phyloP scores from a whole-genome alignment of 352 stramenopile genomes.

The Saprolegnia diclina region DNA sequence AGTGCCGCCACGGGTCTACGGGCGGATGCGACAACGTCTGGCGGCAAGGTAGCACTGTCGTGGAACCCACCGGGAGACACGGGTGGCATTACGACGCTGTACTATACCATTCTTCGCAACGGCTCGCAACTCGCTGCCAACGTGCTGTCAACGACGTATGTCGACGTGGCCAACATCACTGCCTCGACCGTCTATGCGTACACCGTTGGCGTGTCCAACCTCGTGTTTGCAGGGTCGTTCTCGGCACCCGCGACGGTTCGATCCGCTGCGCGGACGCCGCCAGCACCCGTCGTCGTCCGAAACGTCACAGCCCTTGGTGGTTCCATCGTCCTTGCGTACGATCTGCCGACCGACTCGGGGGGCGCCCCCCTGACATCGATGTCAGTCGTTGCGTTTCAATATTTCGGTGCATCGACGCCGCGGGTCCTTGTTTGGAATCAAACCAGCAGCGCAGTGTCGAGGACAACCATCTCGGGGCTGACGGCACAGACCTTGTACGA shows the following conservation, averaged over 20 bases:
- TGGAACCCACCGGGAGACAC: neutral
- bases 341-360: neutral
- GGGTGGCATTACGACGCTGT: neutral
- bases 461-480: neutral
- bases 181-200: neutral
- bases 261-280: neutral
- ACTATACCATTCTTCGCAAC: neutral
- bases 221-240: neutral
- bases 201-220: neutral
- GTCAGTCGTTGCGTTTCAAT: neutral
- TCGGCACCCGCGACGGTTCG: neutral
- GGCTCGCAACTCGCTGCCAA: neutral
- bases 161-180: neutral
- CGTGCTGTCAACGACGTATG: neutral
- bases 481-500: neutral
- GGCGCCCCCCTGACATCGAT: neutral
- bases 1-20: neutral
- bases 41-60: neutral
- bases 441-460: too few relatives aligned
- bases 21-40: neutral
- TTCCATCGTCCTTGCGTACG: neutral
- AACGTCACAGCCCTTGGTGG: neutral
- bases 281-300: neutral
- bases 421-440: neutral
- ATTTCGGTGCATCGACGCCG: neutral